These are phyloP conservation scores for Colletotrichum tanaceti DNA, from an alignment of 2,329 filamentous ascomycete genomes.

Conservation along the genomic window DNA sequence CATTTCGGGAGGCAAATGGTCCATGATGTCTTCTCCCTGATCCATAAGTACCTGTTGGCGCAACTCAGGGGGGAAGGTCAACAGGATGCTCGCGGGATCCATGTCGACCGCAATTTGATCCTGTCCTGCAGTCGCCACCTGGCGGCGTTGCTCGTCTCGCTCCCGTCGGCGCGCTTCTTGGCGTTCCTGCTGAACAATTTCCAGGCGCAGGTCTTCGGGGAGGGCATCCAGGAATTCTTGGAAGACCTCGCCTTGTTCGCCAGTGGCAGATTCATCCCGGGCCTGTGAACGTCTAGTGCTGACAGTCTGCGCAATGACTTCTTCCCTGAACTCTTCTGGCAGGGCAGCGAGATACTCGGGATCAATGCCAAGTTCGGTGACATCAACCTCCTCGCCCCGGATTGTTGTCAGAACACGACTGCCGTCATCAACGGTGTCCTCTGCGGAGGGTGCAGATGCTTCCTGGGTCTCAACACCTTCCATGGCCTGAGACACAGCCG, in stretches of 20 bases:
- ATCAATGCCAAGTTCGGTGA: conserved; percentile 94
- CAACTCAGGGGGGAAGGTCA: conserved; percentile 86
- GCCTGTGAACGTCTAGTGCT: conserved; percentile 85
- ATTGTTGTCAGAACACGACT: conserved; percentile 83
- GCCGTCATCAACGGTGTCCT: conserved; percentile 47
- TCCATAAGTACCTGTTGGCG: conserved; percentile 90
- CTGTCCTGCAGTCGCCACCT: conserved; percentile 68
- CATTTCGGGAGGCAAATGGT: conserved; percentile 85
- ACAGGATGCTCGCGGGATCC: conserved; percentile 91
- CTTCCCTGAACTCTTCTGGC: conserved; percentile 95
- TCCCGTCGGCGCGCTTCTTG: conserved; percentile 89
- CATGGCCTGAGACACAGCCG: conserved; percentile 69
- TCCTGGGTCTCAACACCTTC: conserved; percentile 77
- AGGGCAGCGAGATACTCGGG: conserved; percentile 94
- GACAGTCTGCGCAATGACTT: conserved; percentile 92
- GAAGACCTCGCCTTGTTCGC: conserved; percentile 86
- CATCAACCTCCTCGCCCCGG: conserved; percentile 87
- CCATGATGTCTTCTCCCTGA: conserved; percentile 88
- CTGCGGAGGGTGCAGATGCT: conserved; percentile 48
- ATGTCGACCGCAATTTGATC: conserved; percentile 73
- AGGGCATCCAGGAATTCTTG: conserved; percentile 94
- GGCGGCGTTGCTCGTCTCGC: conserved; percentile 81
- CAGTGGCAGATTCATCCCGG: conserved; percentile 72
- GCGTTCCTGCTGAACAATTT: conserved; percentile 91
- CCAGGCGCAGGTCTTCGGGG: conserved; percentile 87